A percentile compares a stretch with the other conserved stretches of the same genome.
These are phyloP conservation scores for Domatiomyces globalis DNA, from an alignment of 2,329 filamentous ascomycete species.

Conservation along the genomic window DNA sequence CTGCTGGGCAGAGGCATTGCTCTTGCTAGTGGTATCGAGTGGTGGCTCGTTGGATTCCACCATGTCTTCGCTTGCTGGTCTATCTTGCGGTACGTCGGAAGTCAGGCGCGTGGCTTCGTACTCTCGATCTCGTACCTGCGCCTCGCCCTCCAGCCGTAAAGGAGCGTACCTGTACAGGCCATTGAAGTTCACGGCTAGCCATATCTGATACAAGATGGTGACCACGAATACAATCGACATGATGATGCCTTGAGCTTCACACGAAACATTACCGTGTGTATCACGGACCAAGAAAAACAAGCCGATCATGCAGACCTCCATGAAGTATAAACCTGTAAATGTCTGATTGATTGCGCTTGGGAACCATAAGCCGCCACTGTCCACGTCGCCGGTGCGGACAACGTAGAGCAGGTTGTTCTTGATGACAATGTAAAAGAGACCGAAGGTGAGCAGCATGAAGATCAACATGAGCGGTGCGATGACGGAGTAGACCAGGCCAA, in stretches of 20 bases:
- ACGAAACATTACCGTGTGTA: slow-evolving; percentile 4
- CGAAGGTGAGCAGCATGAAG: slow-evolving; percentile 9
- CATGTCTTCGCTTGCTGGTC: neutral
- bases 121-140: slow-evolving; percentile 4
- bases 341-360: slow-evolving; percentile 11
- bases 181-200: slow-evolving; percentile 8
- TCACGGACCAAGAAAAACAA: slow-evolving; percentile 11
- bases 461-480: slow-evolving; percentile 9
- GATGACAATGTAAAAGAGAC: slow-evolving; percentile 10
- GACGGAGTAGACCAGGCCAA: slow-evolving; percentile 10
- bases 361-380: slow-evolving; percentile 8
- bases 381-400: slow-evolving; percentile 7
- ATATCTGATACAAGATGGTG: slow-evolving; percentile 8
- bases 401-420: slow-evolving; percentile 11
- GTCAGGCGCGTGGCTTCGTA: slow-evolving; percentile 2
- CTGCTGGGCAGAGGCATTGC: neutral
- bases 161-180: slow-evolving; percentile 10
- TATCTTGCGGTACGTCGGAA: neutral
- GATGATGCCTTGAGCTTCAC: slow-evolving; percentile 10
- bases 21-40: neutral
- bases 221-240: slow-evolving; percentile 7
- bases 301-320: slow-evolving; percentile 11
- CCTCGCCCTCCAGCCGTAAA: slow-evolving; percentile 8
- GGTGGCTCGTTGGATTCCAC: slow-evolving; percentile 1
- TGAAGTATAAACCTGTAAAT: slow-evolving; percentile 10